Evolutionary conservation across 495 filamentous ascomycete species (phyloP), one percentile per base, ranked within the genome.

Genomic region (Baudoinia panamericana): DNA sequence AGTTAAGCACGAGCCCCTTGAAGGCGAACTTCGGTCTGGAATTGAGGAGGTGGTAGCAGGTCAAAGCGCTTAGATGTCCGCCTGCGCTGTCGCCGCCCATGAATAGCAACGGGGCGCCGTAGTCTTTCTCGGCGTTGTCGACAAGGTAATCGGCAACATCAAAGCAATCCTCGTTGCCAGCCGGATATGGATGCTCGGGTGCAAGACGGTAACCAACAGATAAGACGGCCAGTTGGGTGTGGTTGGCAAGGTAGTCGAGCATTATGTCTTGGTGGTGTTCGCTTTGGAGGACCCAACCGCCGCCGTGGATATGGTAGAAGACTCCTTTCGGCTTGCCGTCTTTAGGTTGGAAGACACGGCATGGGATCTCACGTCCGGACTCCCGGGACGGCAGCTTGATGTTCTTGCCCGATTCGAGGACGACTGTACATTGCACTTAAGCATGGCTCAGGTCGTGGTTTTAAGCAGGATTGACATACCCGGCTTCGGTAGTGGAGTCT

Each of bases 131-230:
- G 17, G 60, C 55, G 39, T 72, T 59, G 30, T 72, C 62, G 36
- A 69, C 58, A 3, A 73, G 54, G 48, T 64, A 72, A 43, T 67
- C 65, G 21, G 63, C 69, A 9, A 56, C 67, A 55, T 73, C 72
- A 36, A 60, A 60, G 56, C 67, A 68, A 52, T 78, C 74, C 33
- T 76, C 57, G 4, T 59, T 47, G 0, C 56, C 63, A 12, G 59
- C 60, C 0, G 74, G 74, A 44, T 60, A 75, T 0, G 70, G 68
- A 47, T 76, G 30, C 39, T 76, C 71, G 0, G 74, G 74, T 5
- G 74, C 72, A n/a, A 69, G 62, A 31, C 74, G 59, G 56, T 77
- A 77, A 12, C 71, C 74, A 15, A 74, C 61, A 5, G 67, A 69
- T 9, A 77, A 46, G 23, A 70, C 63, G 7, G 62, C 59, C 20